A percentile compares a stretch with the other conserved stretches of the same genome.
phyloP scores from a whole-genome alignment of 2,329 filamentous ascomycete species.

The Microcera coccophila region DNA sequence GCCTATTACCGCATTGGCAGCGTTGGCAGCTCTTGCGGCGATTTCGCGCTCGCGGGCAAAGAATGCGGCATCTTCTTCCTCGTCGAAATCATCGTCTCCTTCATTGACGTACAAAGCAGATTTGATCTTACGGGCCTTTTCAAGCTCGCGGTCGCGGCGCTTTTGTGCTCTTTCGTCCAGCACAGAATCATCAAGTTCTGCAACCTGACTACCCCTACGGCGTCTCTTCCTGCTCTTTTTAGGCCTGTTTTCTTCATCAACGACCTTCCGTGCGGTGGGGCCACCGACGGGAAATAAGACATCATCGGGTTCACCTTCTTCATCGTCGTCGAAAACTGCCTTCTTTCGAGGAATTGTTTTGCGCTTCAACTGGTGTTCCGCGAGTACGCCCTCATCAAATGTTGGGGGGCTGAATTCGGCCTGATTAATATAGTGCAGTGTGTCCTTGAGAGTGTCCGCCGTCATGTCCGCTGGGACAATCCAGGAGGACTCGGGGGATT shows the following conservation, averaged over 20 bases:
- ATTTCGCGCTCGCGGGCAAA: slow-evolving; percentile 66
- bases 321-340: slow-evolving; percentile 68
- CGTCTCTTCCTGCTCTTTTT: slow-evolving; percentile 39
- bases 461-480: slow-evolving; percentile 64
- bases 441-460: slow-evolving; percentile 63
- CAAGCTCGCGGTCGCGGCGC: slow-evolving; percentile 65
- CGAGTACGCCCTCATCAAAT: slow-evolving; percentile 70
- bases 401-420: slow-evolving; percentile 73
- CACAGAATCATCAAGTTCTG: slow-evolving; percentile 56
- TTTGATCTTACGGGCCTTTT: slow-evolving; percentile 77
- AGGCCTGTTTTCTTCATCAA: slow-evolving; percentile 56
- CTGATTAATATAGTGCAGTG: slow-evolving; percentile 68
- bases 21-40: slow-evolving; percentile 49
- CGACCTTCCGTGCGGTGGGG: slow-evolving; percentile 53
- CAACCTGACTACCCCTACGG: slow-evolving; percentile 44
- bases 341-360: slow-evolving; percentile 56
- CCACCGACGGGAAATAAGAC: slow-evolving; percentile 68
- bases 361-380: slow-evolving; percentile 74
- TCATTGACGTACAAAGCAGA: slow-evolving; percentile 76
- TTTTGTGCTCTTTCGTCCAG: slow-evolving; percentile 60
- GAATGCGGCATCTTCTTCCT: slow-evolving; percentile 65
- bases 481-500: slow-evolving; percentile 75
- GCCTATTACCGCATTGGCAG: slow-evolving; percentile 25
- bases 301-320: slow-evolving; percentile 50
- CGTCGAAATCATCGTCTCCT: slow-evolving; percentile 86